A percentile compares a stretch with the other conserved stretches of the same genome.
These are phyloP conservation scores for Ophiognomonia clavigignenti-juglandacearum DNA, from an alignment of 2,329 filamentous ascomycete genomes.

Conservation along the genomic window DNA sequence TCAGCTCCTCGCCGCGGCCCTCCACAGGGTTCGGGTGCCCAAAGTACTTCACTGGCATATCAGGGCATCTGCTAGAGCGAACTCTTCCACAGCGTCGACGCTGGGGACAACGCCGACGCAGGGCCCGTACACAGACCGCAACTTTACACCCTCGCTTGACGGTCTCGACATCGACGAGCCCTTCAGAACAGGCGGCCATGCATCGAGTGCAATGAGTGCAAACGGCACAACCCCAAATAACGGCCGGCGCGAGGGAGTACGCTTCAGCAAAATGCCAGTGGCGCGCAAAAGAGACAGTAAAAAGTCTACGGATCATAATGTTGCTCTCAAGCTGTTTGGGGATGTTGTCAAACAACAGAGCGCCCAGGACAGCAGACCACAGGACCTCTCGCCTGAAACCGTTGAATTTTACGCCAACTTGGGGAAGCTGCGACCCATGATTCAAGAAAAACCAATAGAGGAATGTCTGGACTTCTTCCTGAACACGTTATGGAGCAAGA, in stretches of 20 bases:
- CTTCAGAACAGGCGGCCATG: not conserved
- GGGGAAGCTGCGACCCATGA: conserved; percentile 24
- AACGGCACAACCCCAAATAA: not conserved
- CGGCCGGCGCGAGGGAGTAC: not conserved
- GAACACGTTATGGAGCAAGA: conserved; percentile 16
- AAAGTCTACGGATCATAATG: not conserved
- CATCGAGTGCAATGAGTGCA: not conserved
- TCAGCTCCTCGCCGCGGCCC: conserved; percentile 5
- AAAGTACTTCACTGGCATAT: conserved; percentile 7
- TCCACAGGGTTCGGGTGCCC: conserved; percentile 17
- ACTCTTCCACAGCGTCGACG: not conserved
- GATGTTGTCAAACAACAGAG: conserved; percentile 9
- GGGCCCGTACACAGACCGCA: not conserved
- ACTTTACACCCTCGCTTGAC: conserved; percentile 10
- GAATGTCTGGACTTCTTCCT: conserved; percentile 29
- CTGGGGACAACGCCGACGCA: not conserved
- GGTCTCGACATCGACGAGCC: not conserved
- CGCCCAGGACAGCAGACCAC: not conserved
- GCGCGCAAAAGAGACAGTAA: no score
- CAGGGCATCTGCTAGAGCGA: not conserved
- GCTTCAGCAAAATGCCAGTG: not conserved
- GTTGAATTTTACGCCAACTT: conserved; percentile 24
- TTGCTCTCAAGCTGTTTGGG: conserved; percentile 10
- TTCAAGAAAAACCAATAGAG: conserved; percentile 18
- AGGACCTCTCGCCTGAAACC: conserved; percentile 4